Base-by-base conservation (phyloP, 768 basidiomycete genomes). In the Filobasidium floriforme region DNA sequence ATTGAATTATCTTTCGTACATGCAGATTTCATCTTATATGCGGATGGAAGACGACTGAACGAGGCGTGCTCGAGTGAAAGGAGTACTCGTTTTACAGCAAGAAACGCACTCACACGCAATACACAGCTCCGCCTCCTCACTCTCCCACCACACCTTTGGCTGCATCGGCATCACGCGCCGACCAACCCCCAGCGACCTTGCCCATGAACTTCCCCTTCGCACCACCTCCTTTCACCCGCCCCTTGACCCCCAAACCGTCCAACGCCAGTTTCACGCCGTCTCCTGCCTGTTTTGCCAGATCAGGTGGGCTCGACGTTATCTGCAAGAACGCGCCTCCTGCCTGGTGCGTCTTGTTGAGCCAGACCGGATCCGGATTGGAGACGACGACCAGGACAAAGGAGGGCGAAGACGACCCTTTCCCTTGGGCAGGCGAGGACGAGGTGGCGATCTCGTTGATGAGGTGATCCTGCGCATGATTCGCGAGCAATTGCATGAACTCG, bases 141-240 rank as follows among this genome's bases (percentile, higher is more conserved):
- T 37, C 32, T 9, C 32, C 32, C 32, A 37, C 32, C 32, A 37
- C 32, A 9, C 32, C 32, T 9, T 37, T 37, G 3, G 9, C 32
- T 9, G 32, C 32, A 37, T 37, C 32, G 32, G 9, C 32, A 37
- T 37, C 32, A 37, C 32, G 32, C 32, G 32, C 32, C 32, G 32
- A 37, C 32, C 32, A 37, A 37, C 32, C 32, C 32, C 32, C 32
- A 37, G 71, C 72, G 4, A 77, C 68, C 60, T 76, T 76, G 40
- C 69, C 67, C 75, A 76, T 76, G 65, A 70, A 77, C 61, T 72
- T 72, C 12, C 77, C 76, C 66, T 73, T 77, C 3, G 76, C 74
- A 18, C 77, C 77, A 37, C 77, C 77, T 43, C 76, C 77, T 64
- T 75, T 76, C 5, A 75, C 70, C 26, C 76, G 62, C 12, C 65